Evolutionary conservation across 768 basidiomycete genomes (phyloP).

Genomic region (Glaciozyma martinii): DNA sequence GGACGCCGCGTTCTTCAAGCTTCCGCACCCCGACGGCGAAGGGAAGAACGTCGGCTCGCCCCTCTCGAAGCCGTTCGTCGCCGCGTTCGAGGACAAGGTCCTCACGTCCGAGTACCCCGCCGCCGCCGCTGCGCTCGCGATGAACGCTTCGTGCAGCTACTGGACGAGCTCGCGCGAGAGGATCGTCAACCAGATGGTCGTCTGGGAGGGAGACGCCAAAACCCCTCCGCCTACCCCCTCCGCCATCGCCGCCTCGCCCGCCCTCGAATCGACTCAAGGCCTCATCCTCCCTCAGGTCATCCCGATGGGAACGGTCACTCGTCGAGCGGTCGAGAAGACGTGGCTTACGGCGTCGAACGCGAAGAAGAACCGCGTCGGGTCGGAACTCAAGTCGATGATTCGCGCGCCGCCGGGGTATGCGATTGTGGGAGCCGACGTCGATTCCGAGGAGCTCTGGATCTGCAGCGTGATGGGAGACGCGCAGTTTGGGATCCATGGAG

Average conservation of each 20-base stretch:
- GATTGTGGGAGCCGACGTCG: slow-evolving; percentile 95
- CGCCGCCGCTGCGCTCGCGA: slow-evolving; percentile 73
- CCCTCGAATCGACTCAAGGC: slow-evolving; percentile 43
- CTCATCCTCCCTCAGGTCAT: slow-evolving; percentile 93
- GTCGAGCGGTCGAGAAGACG: slow-evolving; percentile 92
- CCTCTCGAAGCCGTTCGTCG: slow-evolving; percentile 77
- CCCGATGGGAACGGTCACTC: slow-evolving; percentile 97
- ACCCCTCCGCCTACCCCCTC: slow-evolving; percentile 12
- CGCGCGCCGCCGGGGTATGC: slow-evolving; percentile 85
- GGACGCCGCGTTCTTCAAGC: slow-evolving; percentile 64
- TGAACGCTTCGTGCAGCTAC: slow-evolving; percentile 92
- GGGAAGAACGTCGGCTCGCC: slow-evolving; percentile 91
- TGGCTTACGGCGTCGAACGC: slow-evolving; percentile 98
- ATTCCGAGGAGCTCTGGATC: slow-evolving; percentile 98
- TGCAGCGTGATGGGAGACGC: slow-evolving; percentile 97
- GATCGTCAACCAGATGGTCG: slow-evolving; percentile 82
- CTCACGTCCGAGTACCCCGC: slow-evolving; percentile 67
- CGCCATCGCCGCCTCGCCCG: slow-evolving; percentile 26
- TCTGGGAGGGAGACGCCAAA: slow-evolving; percentile 54
- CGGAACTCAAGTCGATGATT: slow-evolving; percentile 96
- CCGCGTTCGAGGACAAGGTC: slow-evolving; percentile 76
- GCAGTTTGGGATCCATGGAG: slow-evolving; percentile 92
- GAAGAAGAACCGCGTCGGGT: slow-evolving; percentile 94
- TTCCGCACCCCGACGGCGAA: slow-evolving; percentile 94
- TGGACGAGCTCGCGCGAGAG: slow-evolving; percentile 94